Percentiles rank a stretch among this genome's conserved stretches.
These are phyloP conservation scores for Wickerhamiella pararugosa DNA, from an alignment of 1,139 yeast genomes.

Conservation along the genomic window DNA sequence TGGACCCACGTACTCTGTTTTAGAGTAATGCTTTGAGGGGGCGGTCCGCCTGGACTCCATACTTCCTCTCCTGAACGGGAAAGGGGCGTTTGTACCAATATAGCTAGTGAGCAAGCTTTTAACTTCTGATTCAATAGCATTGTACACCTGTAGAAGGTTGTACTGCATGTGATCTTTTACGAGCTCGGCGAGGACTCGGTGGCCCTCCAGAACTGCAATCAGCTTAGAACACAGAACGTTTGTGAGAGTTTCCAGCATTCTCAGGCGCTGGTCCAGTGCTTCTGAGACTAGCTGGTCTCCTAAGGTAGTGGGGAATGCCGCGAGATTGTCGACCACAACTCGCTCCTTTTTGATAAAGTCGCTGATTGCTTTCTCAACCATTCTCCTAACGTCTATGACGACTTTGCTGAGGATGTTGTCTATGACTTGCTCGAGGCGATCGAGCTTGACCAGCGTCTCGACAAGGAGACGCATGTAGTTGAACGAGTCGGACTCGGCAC, in stretches of 20 bases:
- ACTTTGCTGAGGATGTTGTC: slow-evolving; percentile 38
- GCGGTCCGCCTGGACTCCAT: slow-evolving; percentile 3
- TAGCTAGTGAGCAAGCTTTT: slow-evolving; percentile 42
- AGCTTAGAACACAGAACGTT: slow-evolving; percentile 50
- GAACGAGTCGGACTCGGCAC: slow-evolving; percentile 36
- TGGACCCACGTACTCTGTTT: slow-evolving; percentile 18
- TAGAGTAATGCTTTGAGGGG: slow-evolving; percentile 5
- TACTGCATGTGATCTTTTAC: slow-evolving; percentile 27
- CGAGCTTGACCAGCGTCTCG: slow-evolving; percentile 45
- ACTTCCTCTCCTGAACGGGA: background rate
- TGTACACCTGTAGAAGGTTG: slow-evolving; percentile 44
- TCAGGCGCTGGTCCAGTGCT: slow-evolving; percentile 36
- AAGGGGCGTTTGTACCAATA: slow-evolving; percentile 25
- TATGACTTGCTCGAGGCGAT: slow-evolving; percentile 47
- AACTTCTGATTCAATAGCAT: slow-evolving; percentile 41
- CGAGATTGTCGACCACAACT: slow-evolving; percentile 12
- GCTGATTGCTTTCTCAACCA: slow-evolving; percentile 48
- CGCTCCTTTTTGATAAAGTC: slow-evolving; percentile 45
- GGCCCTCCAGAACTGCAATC: slow-evolving; percentile 53
- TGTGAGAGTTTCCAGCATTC: slow-evolving; percentile 53
- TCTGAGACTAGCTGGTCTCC: slow-evolving; percentile 17
- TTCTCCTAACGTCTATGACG: slow-evolving; percentile 34
- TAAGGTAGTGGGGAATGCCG: slow-evolving; percentile 6
- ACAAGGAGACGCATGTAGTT: slow-evolving; percentile 42
- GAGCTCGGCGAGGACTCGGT: slow-evolving; percentile 48